phyloP scores from a whole-genome alignment of 140 eudicot species.

The Oenanthe javanica region DNA sequence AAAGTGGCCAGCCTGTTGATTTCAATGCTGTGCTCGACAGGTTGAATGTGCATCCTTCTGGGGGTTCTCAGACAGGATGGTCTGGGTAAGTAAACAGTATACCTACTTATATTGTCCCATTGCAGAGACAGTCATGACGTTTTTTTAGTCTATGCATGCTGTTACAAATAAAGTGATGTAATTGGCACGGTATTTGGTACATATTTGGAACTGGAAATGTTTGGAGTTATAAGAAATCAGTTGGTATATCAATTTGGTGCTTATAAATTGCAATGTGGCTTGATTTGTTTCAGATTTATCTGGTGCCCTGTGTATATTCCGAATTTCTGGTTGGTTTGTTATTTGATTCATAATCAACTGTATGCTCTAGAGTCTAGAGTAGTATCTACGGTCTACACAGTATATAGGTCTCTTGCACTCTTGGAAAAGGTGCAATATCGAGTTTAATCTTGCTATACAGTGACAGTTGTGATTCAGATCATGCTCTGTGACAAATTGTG shows the following conservation, averaged over 20 bases:
- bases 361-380: too few species aligned
- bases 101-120: not conserved
- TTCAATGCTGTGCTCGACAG: slow-evolving; percentile 85
- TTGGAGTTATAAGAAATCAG: slow-evolving; percentile 19
- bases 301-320: not conserved
- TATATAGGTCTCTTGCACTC: too few species aligned
- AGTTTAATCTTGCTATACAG: too few species aligned
- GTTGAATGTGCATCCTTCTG: slow-evolving; percentile 67
- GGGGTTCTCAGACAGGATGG: slow-evolving; percentile 77
- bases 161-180: slow-evolving; percentile 33
- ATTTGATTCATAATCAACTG: not conserved
- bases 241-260: not conserved
- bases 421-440: too few species aligned
- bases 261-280: not conserved
- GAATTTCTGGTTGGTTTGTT: not conserved
- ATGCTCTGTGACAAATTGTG: too few species aligned
- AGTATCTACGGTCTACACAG: too few species aligned
- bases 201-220: slow-evolving; percentile 33
- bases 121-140: slow-evolving; percentile 14
- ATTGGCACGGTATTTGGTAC: slow-evolving; percentile 20
- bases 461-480: too few species aligned
- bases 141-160: slow-evolving; percentile 12
- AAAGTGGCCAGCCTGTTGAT: slow-evolving; percentile 77
- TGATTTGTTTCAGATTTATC: not conserved
- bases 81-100: slow-evolving; percentile 33